Conservation (phyloP, 2,329 filamentous ascomycete species). For the Juglanconis sp. region DNA sequence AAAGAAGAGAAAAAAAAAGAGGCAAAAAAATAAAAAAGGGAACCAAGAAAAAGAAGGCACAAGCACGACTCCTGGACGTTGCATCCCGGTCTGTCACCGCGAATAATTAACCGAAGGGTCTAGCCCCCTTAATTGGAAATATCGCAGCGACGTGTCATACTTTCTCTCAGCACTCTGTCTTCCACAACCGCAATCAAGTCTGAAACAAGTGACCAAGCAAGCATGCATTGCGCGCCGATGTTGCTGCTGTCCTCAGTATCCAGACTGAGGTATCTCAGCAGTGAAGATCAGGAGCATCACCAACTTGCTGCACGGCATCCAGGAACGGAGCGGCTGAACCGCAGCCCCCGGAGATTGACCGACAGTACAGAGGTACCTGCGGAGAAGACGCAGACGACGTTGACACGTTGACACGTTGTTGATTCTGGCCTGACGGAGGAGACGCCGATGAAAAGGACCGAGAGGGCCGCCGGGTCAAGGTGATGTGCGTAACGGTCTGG, state of each 20-base stretch:
- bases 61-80: neutral
- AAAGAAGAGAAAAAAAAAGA: too few relatives aligned
- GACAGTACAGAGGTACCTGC: slow-evolving; percentile 7
- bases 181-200: neutral
- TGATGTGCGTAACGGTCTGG: neutral
- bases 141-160: too few relatives aligned
- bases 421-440: slow-evolving; percentile 4
- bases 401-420: neutral
- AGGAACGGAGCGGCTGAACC: neutral
- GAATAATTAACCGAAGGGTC: slow-evolving; percentile 10
- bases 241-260: neutral
- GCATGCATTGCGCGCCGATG: neutral
- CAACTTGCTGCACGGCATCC: neutral
- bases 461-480: neutral
- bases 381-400: neutral
- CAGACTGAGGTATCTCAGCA: too few relatives aligned
- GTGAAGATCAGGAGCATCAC: too few relatives aligned
- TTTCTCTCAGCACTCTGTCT: too few relatives aligned
- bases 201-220: neutral
- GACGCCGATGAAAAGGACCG: neutral
- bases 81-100: slow-evolving; percentile 4
- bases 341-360: slow-evolving; percentile 11
- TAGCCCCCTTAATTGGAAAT: slow-evolving; percentile 1
- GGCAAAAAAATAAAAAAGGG: too few relatives aligned
- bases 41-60: neutral